Percentiles rank a stretch among this genome's conserved stretches.
phyloP scores from a whole-genome alignment of 83 land plant species.

The Thuja plicata region DNA sequence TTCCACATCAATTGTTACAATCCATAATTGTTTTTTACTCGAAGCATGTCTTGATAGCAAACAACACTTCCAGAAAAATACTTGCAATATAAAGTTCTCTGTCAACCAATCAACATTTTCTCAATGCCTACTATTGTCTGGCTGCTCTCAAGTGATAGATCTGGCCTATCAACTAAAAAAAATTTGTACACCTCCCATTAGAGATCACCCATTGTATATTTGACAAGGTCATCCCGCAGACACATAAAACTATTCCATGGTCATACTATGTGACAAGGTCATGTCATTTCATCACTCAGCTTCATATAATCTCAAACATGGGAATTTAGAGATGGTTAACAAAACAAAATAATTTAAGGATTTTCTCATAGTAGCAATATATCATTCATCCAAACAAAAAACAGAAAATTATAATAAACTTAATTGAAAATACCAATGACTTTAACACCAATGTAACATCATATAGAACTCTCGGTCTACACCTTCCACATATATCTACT shows the following conservation, averaged over 20 bases:
- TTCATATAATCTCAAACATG: neutral
- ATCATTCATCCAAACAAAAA: neutral
- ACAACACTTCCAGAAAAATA: neutral
- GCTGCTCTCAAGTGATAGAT: slow-evolving; percentile 15
- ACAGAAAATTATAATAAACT: neutral
- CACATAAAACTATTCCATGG: neutral
- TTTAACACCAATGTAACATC: slow-evolving; percentile 78
- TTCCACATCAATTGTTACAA: neutral
- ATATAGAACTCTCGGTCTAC: slow-evolving; percentile 73
- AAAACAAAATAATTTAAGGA: neutral
- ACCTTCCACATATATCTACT: slow-evolving; percentile 67
- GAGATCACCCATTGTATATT: slow-evolving; percentile 55
- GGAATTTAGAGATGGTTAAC: neutral
- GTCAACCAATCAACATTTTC: slow-evolving; percentile 72
- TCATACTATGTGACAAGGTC: neutral
- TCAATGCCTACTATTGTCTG: slow-evolving; percentile 55
- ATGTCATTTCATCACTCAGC: neutral
- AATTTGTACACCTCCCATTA: slow-evolving; percentile 89
- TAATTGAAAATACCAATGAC: slow-evolving; percentile 72
- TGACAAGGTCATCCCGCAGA: slow-evolving; percentile 74
- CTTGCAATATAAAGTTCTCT: neutral
- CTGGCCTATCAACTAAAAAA: slow-evolving; percentile 57
- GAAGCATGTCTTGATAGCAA: neutral
- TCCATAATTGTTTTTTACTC: neutral
- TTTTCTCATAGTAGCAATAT: neutral